Base-by-base conservation (phyloP, 2,329 filamentous ascomycete species). In the Penicillium polonicum region DNA sequence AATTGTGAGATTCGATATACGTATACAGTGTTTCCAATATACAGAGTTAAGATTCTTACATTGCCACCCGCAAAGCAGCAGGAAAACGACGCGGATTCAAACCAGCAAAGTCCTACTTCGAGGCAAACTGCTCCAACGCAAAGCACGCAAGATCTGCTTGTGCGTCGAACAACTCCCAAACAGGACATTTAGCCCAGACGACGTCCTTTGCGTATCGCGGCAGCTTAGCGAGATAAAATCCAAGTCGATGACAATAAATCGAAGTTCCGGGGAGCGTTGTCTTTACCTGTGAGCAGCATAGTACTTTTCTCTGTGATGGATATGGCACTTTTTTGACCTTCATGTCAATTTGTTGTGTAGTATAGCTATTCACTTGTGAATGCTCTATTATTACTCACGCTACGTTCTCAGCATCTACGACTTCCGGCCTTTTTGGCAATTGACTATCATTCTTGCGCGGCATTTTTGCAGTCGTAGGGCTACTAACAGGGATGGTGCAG, bases 41-140 rank as follows among this genome's bases (percentile, higher is more conserved):
- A 48, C 31, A 27, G 15, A 19, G 7, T 50, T 21, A 19, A 29
- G 9, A 21, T 41, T 12, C 19, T 60, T 49, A 71, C 52, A 70
- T 63, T 5, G 62, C 60, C 46, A 73, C 33, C 15, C 19, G 2
- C 6, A 6, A 25, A 13, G 13, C n/a, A n/a, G n/a, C 10, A 25
- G 19, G 19, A 12, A 35, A 21, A 25, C 4, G 4, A 15, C 19
- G 2, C 19, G 35, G 13, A 8, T 31, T 15, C 43, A 42, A 42
- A 15, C 13, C 5, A 9, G 39, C 12, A 42, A 25, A 42, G 38
- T 23, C 19, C 38, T 21, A 12, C 19, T 21, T 41, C n/a, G 13
- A 13, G 19, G 38, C 19, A 21, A 39, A 39, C 19, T 39, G 2
- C 21, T 38, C 3, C 8, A 4, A 12, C n/a, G 8, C 9, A 15